Percentiles rank a stretch among this genome's conserved stretches.
Evolutionary conservation across 1,284 basidiomycete species (phyloP).

Genomic region (Kwoniella shivajii): DNA sequence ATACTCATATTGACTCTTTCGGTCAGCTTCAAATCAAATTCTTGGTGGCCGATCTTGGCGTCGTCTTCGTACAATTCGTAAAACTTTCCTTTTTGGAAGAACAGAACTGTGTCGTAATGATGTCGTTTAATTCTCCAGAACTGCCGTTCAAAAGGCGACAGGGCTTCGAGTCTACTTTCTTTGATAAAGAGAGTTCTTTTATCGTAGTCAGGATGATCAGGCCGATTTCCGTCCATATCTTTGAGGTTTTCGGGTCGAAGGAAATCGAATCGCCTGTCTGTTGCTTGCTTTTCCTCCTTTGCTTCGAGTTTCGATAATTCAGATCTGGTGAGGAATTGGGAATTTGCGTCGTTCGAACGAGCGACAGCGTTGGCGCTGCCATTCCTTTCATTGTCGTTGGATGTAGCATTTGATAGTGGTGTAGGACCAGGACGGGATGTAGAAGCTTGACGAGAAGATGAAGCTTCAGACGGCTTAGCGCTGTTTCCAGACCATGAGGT

Average conservation of each 20-base stretch:
- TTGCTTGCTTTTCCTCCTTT: constrained; percentile 78
- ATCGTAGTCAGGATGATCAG: constrained; percentile 84
- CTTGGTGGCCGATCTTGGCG: constrained; percentile 80
- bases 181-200: constrained; percentile 87
- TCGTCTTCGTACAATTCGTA: constrained; percentile 90
- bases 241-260: constrained; percentile 57
- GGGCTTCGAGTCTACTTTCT: constrained; percentile 68
- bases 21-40: constrained; percentile 81
- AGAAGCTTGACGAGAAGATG: constrained; percentile 7
- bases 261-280: constrained; percentile 82
- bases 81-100: constrained; percentile 79
- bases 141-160: constrained; percentile 89
- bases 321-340: constrained; percentile 76
- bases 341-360: constrained; percentile 36
- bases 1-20: constrained; percentile 93
- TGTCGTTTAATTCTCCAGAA: constrained; percentile 99
- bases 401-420: neutral
- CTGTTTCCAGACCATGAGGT: constrained; percentile 13
- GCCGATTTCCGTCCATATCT: constrained; percentile 79
- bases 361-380: neutral
- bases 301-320: constrained; percentile 74
- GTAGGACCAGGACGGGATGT: constrained; percentile 23
- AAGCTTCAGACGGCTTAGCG: neutral
- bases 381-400: neutral
- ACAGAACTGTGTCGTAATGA: constrained; percentile 90